A percentile compares a stretch with the other conserved stretches of the same genome.
phyloP scores from a whole-genome alignment of 1,284 basidiomycete genomes.

The Jaminaea rosea region DNA sequence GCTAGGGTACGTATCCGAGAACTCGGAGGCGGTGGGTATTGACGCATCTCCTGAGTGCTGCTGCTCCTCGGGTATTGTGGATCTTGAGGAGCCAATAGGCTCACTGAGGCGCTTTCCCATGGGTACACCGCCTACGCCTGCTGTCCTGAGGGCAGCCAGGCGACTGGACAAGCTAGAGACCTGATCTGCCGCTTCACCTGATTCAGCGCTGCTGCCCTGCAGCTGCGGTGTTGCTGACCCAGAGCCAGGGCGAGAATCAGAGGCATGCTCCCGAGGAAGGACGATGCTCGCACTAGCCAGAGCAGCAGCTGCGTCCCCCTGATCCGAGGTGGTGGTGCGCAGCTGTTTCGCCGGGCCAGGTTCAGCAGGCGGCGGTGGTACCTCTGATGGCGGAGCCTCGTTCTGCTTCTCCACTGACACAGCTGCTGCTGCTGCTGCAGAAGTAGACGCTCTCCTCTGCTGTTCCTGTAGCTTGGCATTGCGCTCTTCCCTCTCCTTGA shows the following conservation, averaged over 20 bases:
- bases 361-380: not conserved
- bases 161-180: not conserved
- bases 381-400: too few species aligned
- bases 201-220: not conserved
- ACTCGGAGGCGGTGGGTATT: constrained; percentile 23
- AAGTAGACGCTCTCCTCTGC: not conserved
- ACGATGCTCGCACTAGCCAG: not conserved
- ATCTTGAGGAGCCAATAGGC: not conserved
- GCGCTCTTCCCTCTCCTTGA: constrained; percentile 29
- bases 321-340: not conserved
- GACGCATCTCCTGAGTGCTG: not conserved
- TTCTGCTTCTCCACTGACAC: too few species aligned
- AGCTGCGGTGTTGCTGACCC: too few species aligned
- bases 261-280: not conserved
- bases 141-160: not conserved
- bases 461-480: constrained; percentile 16
- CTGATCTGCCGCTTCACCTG: not conserved
- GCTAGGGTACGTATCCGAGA: constrained; percentile 24
- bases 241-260: not conserved
- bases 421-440: not conserved
- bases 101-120: constrained; percentile 1
- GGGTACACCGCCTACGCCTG: not conserved
- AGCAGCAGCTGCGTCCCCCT: not conserved
- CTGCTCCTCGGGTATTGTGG: not conserved
- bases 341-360: not conserved